Evolutionary conservation across 345 rosid species (phyloP).

Genomic region (Eucalyptus cloeziana): DNA sequence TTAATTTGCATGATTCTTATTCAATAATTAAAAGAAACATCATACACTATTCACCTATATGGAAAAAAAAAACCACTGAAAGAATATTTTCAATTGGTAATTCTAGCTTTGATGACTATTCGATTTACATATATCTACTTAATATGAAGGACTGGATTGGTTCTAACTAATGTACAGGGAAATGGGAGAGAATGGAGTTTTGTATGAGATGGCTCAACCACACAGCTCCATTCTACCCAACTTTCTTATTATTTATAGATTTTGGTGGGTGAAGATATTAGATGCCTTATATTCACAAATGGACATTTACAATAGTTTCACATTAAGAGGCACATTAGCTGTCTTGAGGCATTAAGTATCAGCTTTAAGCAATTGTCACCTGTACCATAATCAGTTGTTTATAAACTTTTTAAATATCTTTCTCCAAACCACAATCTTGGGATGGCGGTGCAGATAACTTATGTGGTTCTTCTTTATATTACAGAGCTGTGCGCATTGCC

Average conservation of each 20-base stretch:
- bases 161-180: background rate
- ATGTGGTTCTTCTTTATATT: background rate
- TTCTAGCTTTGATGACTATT: background rate
- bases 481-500: slow-evolving; percentile 95
- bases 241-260: background rate
- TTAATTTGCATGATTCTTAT: background rate
- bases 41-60: background rate
- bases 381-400: background rate
- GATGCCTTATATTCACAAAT: background rate
- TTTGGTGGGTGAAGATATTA: background rate
- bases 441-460: background rate
- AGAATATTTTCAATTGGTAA: background rate
- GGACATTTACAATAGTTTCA: background rate
- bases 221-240: background rate
- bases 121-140: background rate
- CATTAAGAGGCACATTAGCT: background rate
- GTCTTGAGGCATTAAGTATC: background rate
- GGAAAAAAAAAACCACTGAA: background rate
- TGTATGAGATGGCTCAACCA: background rate
- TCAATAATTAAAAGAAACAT: background rate
- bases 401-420: background rate
- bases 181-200: background rate
- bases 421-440: background rate
- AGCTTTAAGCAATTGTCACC: background rate
- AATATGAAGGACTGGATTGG: background rate